Evolutionary conservation across 164 flowering plant genomes (phyloP).

Genomic region (Chloranthus sessilifolius): DNA sequence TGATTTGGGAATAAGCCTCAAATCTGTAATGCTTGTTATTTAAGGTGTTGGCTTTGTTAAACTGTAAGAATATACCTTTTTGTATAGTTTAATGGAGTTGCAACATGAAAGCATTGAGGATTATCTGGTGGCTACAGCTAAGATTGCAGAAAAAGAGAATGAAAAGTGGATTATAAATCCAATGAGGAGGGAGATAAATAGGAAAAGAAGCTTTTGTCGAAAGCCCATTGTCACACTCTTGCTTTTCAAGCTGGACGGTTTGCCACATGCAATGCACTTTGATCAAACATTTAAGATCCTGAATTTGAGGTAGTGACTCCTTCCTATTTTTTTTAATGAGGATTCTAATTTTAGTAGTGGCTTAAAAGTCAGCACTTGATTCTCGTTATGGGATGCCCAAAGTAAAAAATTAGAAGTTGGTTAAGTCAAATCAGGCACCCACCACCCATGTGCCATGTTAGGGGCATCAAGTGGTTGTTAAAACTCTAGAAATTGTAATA

Average conservation of each 20-base stretch:
- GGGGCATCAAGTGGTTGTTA: constrained; percentile 3
- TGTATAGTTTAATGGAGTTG: too few species aligned
- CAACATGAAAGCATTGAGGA: too few species aligned
- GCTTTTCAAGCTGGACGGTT: constrained; percentile 19
- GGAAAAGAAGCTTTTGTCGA: too few species aligned
- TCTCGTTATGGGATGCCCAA: constrained; percentile 13
- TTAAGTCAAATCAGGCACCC: constrained; percentile 8
- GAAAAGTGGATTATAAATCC: too few species aligned
- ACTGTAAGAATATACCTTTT: too few species aligned
- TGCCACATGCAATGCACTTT: constrained; percentile 32
- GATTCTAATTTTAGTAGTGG: constrained; percentile 9
- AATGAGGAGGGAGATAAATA: too few species aligned
- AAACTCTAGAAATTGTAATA: background rate
- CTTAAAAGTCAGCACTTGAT: constrained; percentile 15
- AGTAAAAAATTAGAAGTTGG: constrained; percentile 6
- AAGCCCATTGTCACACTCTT: too few species aligned
- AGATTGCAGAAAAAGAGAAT: too few species aligned
- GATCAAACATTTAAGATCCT: constrained; percentile 26
- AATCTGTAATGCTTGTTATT: too few species aligned
- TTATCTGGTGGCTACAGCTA: too few species aligned
- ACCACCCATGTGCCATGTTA: constrained; percentile 29
- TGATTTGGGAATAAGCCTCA: too few species aligned
- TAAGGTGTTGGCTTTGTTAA: too few species aligned
- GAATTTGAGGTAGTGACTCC: constrained; percentile 19
- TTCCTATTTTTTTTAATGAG: background rate